phyloP scores from a whole-genome alignment of 2,329 filamentous ascomycete genomes.

The Zelopaecilomyces penicillatus region DNA sequence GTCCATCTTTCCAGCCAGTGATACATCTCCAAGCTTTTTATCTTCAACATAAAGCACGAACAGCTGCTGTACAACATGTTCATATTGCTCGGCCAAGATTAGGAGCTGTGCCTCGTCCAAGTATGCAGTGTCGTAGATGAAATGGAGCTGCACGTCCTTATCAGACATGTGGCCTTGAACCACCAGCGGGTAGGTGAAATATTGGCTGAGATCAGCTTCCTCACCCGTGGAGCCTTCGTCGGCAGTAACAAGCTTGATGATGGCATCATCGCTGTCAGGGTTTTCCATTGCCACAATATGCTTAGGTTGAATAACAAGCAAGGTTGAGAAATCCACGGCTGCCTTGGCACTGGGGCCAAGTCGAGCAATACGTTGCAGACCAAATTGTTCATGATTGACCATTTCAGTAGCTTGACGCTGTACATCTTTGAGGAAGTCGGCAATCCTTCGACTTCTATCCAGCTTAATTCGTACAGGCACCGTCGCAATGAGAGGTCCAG shows the following conservation, averaged over 20 bases:
- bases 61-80: too few species aligned
- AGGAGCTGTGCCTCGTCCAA: too few species aligned
- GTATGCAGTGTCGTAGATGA: too few species aligned
- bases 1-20: too few species aligned
- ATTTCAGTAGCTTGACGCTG: neutral
- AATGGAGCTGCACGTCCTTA: too few species aligned
- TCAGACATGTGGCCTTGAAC: too few species aligned
- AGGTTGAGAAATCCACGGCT: constrained; percentile 15
- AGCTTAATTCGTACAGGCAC: neutral
- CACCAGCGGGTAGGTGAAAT: neutral
- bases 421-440: neutral
- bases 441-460: neutral
- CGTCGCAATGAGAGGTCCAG: neutral
- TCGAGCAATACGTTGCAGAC: constrained; percentile 7
- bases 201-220: neutral
- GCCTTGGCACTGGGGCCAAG: constrained; percentile 6
- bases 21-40: too few species aligned
- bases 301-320: constrained; percentile 17
- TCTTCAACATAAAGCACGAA: too few species aligned
- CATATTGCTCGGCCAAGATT: too few species aligned
- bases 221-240: too few species aligned
- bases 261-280: too few species aligned
- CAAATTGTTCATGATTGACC: neutral
- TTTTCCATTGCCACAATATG: neutral
- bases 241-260: too few species aligned